Percentiles rank a stretch among this genome's conserved stretches.
These are phyloP conservation scores for Davidsoniella australis DNA, from an alignment of 2,329 filamentous ascomycete genomes.

Conservation along the genomic window DNA sequence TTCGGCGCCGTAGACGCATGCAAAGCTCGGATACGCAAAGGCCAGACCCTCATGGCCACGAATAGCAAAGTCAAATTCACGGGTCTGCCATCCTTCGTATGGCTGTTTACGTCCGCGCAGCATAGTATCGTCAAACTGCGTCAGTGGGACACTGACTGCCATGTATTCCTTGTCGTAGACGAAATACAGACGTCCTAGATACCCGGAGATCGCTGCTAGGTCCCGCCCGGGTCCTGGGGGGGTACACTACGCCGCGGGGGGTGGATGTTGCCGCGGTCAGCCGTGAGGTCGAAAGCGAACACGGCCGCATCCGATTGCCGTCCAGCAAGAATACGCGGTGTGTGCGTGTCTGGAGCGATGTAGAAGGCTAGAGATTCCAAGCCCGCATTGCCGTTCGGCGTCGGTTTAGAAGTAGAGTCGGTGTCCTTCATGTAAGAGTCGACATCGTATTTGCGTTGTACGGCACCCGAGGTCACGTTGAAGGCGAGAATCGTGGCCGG, in stretches of 20 bases:
- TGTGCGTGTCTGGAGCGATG: not conserved
- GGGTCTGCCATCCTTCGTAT: not conserved
- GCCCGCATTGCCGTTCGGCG: constrained; percentile 2
- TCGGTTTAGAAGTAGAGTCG: not conserved
- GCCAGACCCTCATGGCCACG: constrained; percentile 6
- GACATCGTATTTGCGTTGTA: not conserved
- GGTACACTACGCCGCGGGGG: not conserved
- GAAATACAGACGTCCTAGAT: constrained; percentile 4
- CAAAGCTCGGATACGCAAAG: constrained; percentile 8
- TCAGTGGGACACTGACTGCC: not conserved
- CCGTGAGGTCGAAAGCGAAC: constrained; percentile 1
- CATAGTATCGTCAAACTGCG: not conserved
- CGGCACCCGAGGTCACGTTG: constrained; percentile 3
- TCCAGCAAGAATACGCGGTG: not conserved
- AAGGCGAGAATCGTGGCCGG: constrained; percentile 3
- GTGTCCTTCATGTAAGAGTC: not conserved
- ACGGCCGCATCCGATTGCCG: constrained; percentile 1
- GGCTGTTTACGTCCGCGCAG: not conserved
- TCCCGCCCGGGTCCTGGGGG: constrained; percentile 2
- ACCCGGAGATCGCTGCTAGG: constrained; percentile 3
- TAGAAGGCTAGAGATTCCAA: constrained; percentile 9
- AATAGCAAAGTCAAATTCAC: not conserved
- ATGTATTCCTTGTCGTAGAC: constrained; percentile 5
- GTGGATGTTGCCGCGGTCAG: not conserved
- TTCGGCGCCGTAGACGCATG: not conserved